These are phyloP conservation scores for Gastrolobium bilobum DNA, from an alignment of 306 rosid genomes.

Conservation along the genomic window DNA sequence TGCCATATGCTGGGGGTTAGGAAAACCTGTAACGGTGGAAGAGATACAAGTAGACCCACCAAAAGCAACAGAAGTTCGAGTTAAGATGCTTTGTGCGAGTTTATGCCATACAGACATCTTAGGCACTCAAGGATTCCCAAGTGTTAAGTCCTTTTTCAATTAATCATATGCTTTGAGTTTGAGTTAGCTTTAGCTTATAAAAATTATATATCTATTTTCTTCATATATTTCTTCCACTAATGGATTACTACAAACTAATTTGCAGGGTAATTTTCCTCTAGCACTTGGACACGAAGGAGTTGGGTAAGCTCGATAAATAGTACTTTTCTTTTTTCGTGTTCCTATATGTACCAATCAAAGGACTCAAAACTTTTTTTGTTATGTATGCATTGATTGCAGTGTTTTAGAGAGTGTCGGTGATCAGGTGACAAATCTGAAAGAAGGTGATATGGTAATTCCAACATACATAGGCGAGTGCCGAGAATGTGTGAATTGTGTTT, in stretches of 20 bases:
- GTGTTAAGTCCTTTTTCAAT: constrained; percentile 38
- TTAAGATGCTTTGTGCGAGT: constrained; percentile 72
- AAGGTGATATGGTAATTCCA: constrained; percentile 48
- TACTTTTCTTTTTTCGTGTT: neutral
- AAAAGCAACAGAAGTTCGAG: constrained; percentile 56
- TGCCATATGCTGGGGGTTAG: constrained; percentile 66
- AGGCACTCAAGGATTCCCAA: constrained; percentile 48
- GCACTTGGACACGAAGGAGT: constrained; percentile 75
- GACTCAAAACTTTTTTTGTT: no score
- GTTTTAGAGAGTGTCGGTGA: constrained; percentile 49
- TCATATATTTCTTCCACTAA: constrained; percentile 18
- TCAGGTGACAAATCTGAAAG: constrained; percentile 41
- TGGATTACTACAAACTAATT: neutral
- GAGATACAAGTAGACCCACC: constrained; percentile 74
- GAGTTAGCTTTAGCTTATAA: neutral
- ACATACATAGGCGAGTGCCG: constrained; percentile 50
- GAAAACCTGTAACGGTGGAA: constrained; percentile 54
- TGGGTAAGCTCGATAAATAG: constrained; percentile 50
- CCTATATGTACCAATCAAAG: neutral
- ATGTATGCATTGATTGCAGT: constrained; percentile 36
- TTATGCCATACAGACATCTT: constrained; percentile 64
- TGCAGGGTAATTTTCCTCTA: constrained; percentile 59
- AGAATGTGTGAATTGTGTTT: constrained; percentile 52
- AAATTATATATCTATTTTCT: neutral
- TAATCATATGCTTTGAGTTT: neutral